Evolutionary conservation across 2,329 filamentous ascomycete species (phyloP), one percentile per base, ranked within the genome.

Genomic region (Trichoderma simmonsii): DNA sequence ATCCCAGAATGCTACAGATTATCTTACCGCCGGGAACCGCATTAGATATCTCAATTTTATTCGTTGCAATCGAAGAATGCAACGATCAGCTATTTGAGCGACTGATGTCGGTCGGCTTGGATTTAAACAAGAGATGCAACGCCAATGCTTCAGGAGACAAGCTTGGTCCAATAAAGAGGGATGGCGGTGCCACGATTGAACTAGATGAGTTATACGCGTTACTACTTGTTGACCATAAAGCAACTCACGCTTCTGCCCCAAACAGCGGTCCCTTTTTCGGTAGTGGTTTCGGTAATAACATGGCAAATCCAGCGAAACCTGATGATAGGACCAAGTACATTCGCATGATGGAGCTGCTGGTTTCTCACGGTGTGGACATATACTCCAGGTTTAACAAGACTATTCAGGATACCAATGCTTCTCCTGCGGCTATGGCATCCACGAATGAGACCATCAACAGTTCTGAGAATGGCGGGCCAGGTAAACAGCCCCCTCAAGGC

Each of bases 1-100:
- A 73, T 78, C n/a, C 34, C 66, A 26, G n/a, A 24, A 43, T 63
- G 34, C 36, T 36, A 0, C 14, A 30, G 14, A 48, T 43, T 24
- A 12, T 24, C 2, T 3, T 28, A n/a, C 56, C 56, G 21, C 28
- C 56, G 9, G 56, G 28, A 60, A 12, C 18, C 9, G 32, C 28
- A 32, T 18, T 32, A 3, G 26, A 60, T 21, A 32, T 60, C 18
- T 60, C 56, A 12, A 30, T n/a, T 11, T n/a, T 60, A n/a, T 60
- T 60, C 9, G n/a, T 34, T 34, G 28, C 56, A 21, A 60, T 60
- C 56, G 56, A 60, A 60, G 56, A 60, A 34, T 60, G 56, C 11
- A 32, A 60, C 18, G 28, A 3, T 24, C 9, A 60, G 32, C 8
- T 60, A 11, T 60, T 30, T 32, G 56, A 60, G 18, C 26, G 56